Base-by-base conservation (phyloP, 164 flowering plant genomes). In the Umbellularia californica region DNA sequence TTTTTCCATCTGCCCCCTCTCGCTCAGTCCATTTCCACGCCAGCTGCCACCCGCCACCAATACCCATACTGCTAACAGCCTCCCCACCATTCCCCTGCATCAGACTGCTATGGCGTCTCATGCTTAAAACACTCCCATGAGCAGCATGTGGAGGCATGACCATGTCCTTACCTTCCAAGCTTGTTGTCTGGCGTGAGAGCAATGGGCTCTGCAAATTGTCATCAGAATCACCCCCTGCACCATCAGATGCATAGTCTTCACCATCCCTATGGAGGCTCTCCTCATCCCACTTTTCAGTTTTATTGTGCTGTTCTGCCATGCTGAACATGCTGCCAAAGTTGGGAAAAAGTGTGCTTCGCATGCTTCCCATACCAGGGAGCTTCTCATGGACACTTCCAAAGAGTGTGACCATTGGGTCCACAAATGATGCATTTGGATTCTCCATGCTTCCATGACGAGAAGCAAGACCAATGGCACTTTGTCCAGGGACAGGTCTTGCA, bases 301-400 rank as follows among this genome's bases (percentile, higher is more conserved):
- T 85, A 65, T 22, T 74, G 41, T 78, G 80, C 17, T 76, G 82
- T 41, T 78, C 89, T 23, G 85, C 86, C 58, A 70, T 71, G 76
- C 83, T 87, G 50, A 84, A 77, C 89, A 87, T 87, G 83, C 89
- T 87, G 28, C 88, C 89, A 70, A 81, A 84, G 77, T 86, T 85
- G 30, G 91, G 85, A 72, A 88, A 86, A 47, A 85, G 84, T 75
- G 76, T 84, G 76, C 88, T 86, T 41, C 84, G 78, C 85, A 83
- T 85, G 70, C 89, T 84, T 81, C 91, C 89, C 22, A 82, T 81
- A 47, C 88, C 91, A 15, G 95, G 97, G 23, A 91, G 80, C 78
- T 90, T 94, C 72, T 94, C 98, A 75, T 94, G 97, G 70, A 94
- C 87, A 70, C 94, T 91, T 17, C 93, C 97, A 77, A 95, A 93